Percentiles rank a stretch among this genome's conserved stretches.
These are phyloP conservation scores for Cutaneotrichosporon cutaneum DNA, from an alignment of 1,284 basidiomycete genomes.

Conservation along the genomic window DNA sequence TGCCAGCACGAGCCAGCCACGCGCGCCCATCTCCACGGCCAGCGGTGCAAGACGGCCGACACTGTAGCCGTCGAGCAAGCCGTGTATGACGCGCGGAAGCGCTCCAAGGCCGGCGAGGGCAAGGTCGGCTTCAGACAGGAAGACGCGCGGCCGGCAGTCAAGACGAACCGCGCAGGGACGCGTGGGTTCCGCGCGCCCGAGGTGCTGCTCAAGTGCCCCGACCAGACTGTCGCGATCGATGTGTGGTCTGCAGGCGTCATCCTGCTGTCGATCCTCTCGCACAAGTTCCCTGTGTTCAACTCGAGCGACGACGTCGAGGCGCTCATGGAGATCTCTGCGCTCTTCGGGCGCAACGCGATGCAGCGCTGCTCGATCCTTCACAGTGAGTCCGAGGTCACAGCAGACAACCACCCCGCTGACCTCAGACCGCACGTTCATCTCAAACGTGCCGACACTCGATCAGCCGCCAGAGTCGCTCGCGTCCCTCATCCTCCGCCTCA, in stretches of 20 bases:
- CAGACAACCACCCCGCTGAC: neutral
- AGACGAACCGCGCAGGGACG: slow-evolving; percentile 95
- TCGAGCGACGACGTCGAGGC: slow-evolving; percentile 94
- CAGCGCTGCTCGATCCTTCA: slow-evolving; percentile 85
- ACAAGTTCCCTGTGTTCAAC: slow-evolving; percentile 93
- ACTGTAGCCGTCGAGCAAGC: slow-evolving; percentile 52
- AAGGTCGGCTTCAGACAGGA: slow-evolving; percentile 53
- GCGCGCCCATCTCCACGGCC: slow-evolving; percentile 65
- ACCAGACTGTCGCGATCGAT: slow-evolving; percentile 92
- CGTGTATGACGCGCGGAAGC: slow-evolving; percentile 64
- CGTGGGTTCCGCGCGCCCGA: slow-evolving; percentile 96
- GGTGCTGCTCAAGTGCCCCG: slow-evolving; percentile 90
- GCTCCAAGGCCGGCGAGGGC: slow-evolving; percentile 49
- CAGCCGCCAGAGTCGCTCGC: slow-evolving; percentile 66
- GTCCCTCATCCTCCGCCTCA: slow-evolving; percentile 71
- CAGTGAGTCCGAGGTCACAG: slow-evolving; percentile 59
- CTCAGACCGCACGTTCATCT: slow-evolving; percentile 77
- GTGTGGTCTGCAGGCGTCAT: slow-evolving; percentile 95
- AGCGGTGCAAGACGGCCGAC: slow-evolving; percentile 37
- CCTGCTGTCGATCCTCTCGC: slow-evolving; percentile 83
- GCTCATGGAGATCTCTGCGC: slow-evolving; percentile 85
- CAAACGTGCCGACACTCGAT: slow-evolving; percentile 75
- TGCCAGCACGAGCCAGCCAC: slow-evolving; percentile 74
- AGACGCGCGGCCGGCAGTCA: slow-evolving; percentile 66
- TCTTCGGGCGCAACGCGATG: slow-evolving; percentile 81